Evolutionary conservation across 257 asterid genomes (phyloP), one percentile per base, ranked within the genome.

Genomic region (Hygrophila difformis): DNA sequence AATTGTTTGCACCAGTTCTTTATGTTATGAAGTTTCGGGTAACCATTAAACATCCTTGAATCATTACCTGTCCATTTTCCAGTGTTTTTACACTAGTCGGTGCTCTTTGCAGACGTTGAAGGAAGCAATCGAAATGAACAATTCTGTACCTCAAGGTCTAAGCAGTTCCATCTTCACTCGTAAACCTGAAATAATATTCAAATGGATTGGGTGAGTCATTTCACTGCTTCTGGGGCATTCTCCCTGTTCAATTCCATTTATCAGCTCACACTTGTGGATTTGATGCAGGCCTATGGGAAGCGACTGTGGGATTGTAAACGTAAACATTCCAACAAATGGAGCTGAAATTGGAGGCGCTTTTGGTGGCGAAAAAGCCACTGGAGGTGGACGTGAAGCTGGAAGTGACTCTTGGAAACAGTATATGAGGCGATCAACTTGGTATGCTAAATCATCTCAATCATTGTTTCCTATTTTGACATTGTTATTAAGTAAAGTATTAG

Each of bases 291-390:
- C 99, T 18, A 74, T 61, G 39, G 99, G 99, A 71, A 91, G 99
- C 59, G 99, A 91, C 47, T 91, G n/a, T n/a, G 99, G 99, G 18
- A 91, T 91, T n/a, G 99, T 91, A 22, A 91, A 91, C 39, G 95
- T 74, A 3, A 91, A 91, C 41, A 80, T 91, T 55, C 99, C 99
- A 11, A 91, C 99, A 21, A 91, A 91, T 24, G 99, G 95, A 31
- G 99, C 99, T 40, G 99, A 91, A 56, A 91, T 91, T 22, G 99
- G 99, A 2, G 99, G 99, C 17, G 99, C 99, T 57, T 91, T 86
- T 74, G 99, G 99, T 4, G 96, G 96, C 16, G 99, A 91, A 68
- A 91, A 91, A 52, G 99, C 94, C 23, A 91, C 96, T 0, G 95
- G 96, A 20, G 96, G 99, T 38, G 96, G 99, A 33, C 84, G 99